These are phyloP conservation scores for Cynara cardunculus DNA, from an alignment of 129 eudicot species.

Conservation along the genomic window DNA sequence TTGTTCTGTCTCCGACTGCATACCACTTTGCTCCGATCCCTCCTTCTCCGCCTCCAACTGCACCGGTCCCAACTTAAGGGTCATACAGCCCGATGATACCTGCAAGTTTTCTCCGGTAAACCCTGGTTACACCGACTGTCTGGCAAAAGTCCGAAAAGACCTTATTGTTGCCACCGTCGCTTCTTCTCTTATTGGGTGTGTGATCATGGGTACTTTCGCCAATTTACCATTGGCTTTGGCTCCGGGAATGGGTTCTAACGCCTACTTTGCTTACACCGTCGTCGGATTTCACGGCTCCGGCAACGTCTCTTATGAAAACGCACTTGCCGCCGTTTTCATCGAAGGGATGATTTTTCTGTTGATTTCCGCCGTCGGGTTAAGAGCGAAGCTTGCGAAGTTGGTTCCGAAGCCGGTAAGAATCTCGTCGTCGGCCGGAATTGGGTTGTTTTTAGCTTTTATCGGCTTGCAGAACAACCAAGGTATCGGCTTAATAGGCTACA, in stretches of 20 bases:
- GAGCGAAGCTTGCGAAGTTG: constrained; percentile 67
- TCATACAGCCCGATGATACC: constrained; percentile 54
- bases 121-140: constrained; percentile 79
- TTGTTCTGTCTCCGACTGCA: constrained; percentile 82
- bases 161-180: constrained; percentile 85
- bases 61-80: constrained; percentile 30
- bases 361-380: constrained; percentile 73
- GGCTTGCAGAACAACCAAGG: constrained; percentile 88
- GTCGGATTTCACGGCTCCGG: constrained; percentile 98
- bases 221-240: constrained; percentile 84
- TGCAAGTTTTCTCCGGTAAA: constrained; percentile 91
- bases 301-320: constrained; percentile 58
- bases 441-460: constrained; percentile 83
- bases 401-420: constrained; percentile 81
- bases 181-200: constrained; percentile 73
- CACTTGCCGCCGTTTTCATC: constrained; percentile 76
- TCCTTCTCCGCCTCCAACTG: constrained; percentile 43
- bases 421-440: constrained; percentile 89
- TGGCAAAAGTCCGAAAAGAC: constrained; percentile 50
- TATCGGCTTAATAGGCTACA: constrained; percentile 72
- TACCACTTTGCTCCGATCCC: constrained; percentile 74
- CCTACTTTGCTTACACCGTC: constrained; percentile 87
- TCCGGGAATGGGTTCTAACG: constrained; percentile 92
- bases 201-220: constrained; percentile 83
- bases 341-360: constrained; percentile 69